Evolutionary conservation across 139 green algal species (phyloP), one percentile per base, ranked within the genome.

Genomic region (Auxenochlorella protothecoides): DNA sequence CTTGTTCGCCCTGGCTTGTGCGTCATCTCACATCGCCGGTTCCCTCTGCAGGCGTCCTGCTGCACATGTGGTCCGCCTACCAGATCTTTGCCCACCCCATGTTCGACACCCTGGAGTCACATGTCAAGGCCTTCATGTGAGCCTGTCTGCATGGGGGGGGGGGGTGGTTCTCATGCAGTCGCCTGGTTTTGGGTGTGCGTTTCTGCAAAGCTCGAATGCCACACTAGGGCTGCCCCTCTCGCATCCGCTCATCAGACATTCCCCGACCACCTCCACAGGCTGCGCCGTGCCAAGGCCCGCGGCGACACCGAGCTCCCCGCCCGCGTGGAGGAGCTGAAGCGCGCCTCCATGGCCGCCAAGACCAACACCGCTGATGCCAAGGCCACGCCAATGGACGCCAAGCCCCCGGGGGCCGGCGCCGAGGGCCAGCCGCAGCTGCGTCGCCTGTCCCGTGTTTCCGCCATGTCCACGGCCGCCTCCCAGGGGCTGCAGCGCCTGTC

Each of bases 81-180:
- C 68, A 73, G 69, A 59, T 73, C 13, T 73, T 59, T 59, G 69
- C 69, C 5, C 69, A 73, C 51, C 69, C 69, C 6, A 62, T 63
- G 8, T 73, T 54, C 14, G 59, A 67, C 4, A 66, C 59, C 9
- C 16, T 62, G 0, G 57, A 62, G 57, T 62, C 57, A 2, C 57
- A 62, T 2, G 57, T 62, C 57, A 62, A 62, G 57, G 57, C 57
- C 57, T 62, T 44, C 55, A 4, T 4, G 10, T 27, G 63, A 67
- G 63, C 6, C 12, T 16, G 53, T 53, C 13, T 14, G 66, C 53
- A 70, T 44, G 66, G 54, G 27, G 13, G 11, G 7, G 52, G 12
- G 52, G 12, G 66, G 54, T 2, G 8, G 53, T 3, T 14, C 4
- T 11, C 15, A n/a, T 14, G 15, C 53, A 3, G 13, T 54, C 13